These are phyloP conservation scores for Helichrysum umbraculigerum DNA, from an alignment of 129 eudicot species.

Conservation along the genomic window DNA sequence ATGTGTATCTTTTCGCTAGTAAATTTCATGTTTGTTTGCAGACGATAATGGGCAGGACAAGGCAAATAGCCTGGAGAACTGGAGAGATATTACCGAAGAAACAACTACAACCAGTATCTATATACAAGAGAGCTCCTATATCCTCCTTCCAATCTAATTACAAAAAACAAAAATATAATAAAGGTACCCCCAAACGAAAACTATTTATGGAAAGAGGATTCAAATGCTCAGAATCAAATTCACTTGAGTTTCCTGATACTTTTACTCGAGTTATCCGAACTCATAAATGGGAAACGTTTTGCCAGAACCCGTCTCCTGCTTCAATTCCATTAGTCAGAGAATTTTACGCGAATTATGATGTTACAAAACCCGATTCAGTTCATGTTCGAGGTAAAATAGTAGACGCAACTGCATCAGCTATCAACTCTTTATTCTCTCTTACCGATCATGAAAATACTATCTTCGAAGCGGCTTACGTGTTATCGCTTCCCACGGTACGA, in stretches of 20 bases:
- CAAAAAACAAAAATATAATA: neutral
- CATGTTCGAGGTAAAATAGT: constrained; percentile 1
- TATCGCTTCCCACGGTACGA: neutral
- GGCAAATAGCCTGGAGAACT: constrained; percentile 2
- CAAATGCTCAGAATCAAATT: neutral
- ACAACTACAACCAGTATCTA: neutral
- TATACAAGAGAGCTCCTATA: neutral
- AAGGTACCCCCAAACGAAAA: neutral
- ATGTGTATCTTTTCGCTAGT: neutral
- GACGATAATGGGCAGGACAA: constrained; percentile 9
- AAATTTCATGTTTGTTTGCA: neutral
- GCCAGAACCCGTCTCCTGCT: neutral
- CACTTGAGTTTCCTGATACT: neutral
- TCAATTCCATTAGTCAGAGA: neutral
- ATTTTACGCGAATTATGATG: neutral
- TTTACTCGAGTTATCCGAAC: neutral
- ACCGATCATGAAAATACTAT: neutral
- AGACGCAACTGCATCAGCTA: neutral
- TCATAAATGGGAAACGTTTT: constrained; percentile 9
- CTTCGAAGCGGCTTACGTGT: neutral
- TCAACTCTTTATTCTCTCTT: constrained; percentile 5
- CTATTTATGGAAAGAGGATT: constrained; percentile 10
- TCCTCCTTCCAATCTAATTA: neutral
- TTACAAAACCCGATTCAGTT: neutral
- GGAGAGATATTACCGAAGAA: neutral